phyloP scores from a whole-genome alignment of 805 yeast genomes.

The Candida corydali region DNA sequence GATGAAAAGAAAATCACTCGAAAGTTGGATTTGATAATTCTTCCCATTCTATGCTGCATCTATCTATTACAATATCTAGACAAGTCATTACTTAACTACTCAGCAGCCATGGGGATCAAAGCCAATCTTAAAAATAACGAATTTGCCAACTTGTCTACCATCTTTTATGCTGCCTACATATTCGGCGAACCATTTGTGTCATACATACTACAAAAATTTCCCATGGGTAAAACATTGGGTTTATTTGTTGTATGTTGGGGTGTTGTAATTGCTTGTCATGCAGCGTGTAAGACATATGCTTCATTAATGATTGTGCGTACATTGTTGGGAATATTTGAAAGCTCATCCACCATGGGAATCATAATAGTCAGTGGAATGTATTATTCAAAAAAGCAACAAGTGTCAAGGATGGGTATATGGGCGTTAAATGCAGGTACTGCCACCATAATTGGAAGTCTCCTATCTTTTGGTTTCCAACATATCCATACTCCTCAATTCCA shows the following conservation, averaged over 20 bases:
- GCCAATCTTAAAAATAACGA: constrained; percentile 43
- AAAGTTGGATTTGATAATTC: constrained; percentile 46
- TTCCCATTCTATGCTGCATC: constrained; percentile 48
- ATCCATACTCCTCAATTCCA: constrained; percentile 33
- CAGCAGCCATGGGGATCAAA: constrained; percentile 63
- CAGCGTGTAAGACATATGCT: constrained; percentile 50
- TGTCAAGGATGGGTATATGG: constrained; percentile 52
- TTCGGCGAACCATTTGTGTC: constrained; percentile 48
- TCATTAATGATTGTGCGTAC: constrained; percentile 53
- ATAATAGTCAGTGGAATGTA: constrained; percentile 60
- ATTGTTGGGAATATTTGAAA: constrained; percentile 51
- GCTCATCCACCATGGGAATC: constrained; percentile 53
- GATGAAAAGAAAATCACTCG: constrained; percentile 10
- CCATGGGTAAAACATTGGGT: constrained; percentile 50
- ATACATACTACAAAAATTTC: constrained; percentile 43
- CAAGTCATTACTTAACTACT: constrained; percentile 55
- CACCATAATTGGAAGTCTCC: constrained; percentile 44
- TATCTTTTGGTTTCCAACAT: constrained; percentile 52
- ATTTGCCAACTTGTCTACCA: constrained; percentile 50
- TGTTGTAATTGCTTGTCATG: constrained; percentile 44
- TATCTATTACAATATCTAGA: constrained; percentile 58
- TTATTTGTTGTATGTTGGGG: constrained; percentile 52
- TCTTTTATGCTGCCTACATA: constrained; percentile 50
- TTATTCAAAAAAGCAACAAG: constrained; percentile 51
- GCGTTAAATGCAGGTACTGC: constrained; percentile 57